Evolutionary conservation across 2,329 filamentous ascomycete species (phyloP).

Genomic region (Ophiostoma fasciatum): DNA sequence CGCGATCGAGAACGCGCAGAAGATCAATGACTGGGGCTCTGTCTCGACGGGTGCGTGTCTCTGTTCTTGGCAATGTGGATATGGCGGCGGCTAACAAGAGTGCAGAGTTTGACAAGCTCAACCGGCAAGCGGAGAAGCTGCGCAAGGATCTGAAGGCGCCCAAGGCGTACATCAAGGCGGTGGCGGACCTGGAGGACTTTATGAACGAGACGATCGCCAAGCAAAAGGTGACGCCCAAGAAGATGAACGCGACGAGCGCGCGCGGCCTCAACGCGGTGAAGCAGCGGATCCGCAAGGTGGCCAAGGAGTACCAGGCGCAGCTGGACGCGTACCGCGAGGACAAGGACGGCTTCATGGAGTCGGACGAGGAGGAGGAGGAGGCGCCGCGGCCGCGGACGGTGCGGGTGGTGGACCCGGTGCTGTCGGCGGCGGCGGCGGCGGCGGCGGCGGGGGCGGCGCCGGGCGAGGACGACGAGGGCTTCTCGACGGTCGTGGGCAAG

Average conservation of each 20-base stretch:
- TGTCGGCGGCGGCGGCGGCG: constrained; percentile 45
- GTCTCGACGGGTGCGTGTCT: constrained; percentile 62
- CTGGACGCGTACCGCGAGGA: constrained; percentile 77
- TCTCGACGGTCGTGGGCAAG: constrained; percentile 77
- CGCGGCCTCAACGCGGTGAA: constrained; percentile 93
- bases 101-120: constrained; percentile 86
- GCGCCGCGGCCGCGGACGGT: constrained; percentile 37
- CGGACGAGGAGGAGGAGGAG: constrained; percentile 59
- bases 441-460: constrained; percentile 46
- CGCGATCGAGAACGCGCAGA: constrained; percentile 89
- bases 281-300: constrained; percentile 97
- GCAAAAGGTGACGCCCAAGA: constrained; percentile 91
- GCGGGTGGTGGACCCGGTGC: constrained; percentile 22
- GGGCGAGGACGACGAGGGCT: constrained; percentile 65
- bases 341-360: constrained; percentile 78
- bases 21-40: constrained; percentile 94
- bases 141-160: constrained; percentile 63
- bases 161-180: constrained; percentile 82
- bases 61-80: not conserved
- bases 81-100: not conserved
- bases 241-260: constrained; percentile 95
- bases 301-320: constrained; percentile 81
- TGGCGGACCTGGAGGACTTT: constrained; percentile 86
- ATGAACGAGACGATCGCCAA: constrained; percentile 90
- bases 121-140: constrained; percentile 70